Base-by-base conservation (phyloP, 306 rosid genomes). In the Sindora glabra region DNA sequence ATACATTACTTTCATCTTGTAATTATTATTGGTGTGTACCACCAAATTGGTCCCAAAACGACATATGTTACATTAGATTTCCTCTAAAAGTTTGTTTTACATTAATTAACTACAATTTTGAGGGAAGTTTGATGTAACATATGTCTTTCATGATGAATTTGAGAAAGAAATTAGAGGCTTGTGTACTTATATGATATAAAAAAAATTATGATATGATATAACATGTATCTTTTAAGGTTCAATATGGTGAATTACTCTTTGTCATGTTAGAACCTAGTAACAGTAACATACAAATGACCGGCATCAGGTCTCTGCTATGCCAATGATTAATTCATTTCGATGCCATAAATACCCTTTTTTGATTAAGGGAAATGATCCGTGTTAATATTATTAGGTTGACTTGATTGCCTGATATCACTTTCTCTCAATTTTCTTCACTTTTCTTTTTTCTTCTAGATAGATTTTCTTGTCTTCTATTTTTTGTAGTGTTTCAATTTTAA, bases 401-500 rank as follows among this genome's bases (percentile, higher is more conserved):
- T 11, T 25, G 65, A 42, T 58, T 50, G 27, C n/a, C 23, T 26
- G 46, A 32, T 57, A 50, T 39, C 10, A 27, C 14, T 41, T 2
- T 56, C 0, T 32, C 52, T 25, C 16, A 50, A n/a, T 54, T 5
- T 45, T 9, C 54, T 33, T 12, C 17, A 23, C 27, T 34, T 25
- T 46, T 8, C 8, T 50, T 55, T 48, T 56, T 22, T 55, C 58
- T 37, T 42, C 29, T 27, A 13, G 32, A 53, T 56, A 33, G 15
- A 53, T 60, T 64, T 48, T 15, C 56, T 41, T 62, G 17, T 73
- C 11, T 70, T 42, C 29, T 54, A 40, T 77, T 56, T 29, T 53
- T 41, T 77, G 68, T 47, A 94, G 99, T 94, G 97, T 74, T 94
- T 94, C 39, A 97, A 94, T 83, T 84, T 94, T 49, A 89, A 94